These are phyloP conservation scores for Daedaleopsis sinensis DNA, from an alignment of 768 basidiomycete genomes.

Conservation along the genomic window DNA sequence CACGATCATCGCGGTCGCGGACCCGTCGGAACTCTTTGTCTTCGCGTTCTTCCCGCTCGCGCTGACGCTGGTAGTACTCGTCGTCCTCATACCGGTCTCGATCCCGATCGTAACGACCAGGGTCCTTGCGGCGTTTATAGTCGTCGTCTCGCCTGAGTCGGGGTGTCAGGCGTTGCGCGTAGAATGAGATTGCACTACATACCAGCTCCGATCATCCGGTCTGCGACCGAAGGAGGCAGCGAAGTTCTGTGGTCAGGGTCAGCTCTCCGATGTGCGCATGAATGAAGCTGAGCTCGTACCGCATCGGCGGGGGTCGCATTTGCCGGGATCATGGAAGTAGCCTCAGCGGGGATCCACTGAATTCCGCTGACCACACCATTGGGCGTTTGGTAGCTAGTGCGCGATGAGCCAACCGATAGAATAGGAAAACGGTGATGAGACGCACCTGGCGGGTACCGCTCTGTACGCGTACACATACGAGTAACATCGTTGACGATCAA, in stretches of 20 bases:
- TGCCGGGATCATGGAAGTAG: constrained; percentile 58
- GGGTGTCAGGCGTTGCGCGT: too few relatives aligned
- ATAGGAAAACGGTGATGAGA: constrained; percentile 1
- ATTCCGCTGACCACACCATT: constrained; percentile 68
- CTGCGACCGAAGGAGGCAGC: constrained; percentile 52
- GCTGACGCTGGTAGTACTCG: constrained; percentile 21
- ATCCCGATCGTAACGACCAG: constrained; percentile 5
- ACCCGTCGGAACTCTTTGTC: constrained; percentile 21
- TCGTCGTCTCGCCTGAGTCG: constrained; percentile 39
- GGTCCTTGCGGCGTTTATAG: constrained; percentile 49
- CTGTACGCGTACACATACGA: constrained; percentile 38
- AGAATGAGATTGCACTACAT: constrained; percentile 2
- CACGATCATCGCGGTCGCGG: constrained; percentile 19
- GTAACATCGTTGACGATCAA: constrained; percentile 7
- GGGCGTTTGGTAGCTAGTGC: constrained; percentile 67
- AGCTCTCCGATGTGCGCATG: background rate
- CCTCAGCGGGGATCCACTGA: constrained; percentile 70
- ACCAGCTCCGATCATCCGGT: constrained; percentile 20
- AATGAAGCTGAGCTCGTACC: constrained; percentile 38
- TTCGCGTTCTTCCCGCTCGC: constrained; percentile 39
- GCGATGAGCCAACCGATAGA: background rate
- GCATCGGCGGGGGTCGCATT: constrained; percentile 62
- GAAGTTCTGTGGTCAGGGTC: constrained; percentile 49
- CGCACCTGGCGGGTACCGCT: constrained; percentile 75
- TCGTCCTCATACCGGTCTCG: constrained; percentile 34